These are phyloP conservation scores for Huiozyma sinensis DNA, from an alignment of 805 yeast species.

Conservation along the genomic window DNA sequence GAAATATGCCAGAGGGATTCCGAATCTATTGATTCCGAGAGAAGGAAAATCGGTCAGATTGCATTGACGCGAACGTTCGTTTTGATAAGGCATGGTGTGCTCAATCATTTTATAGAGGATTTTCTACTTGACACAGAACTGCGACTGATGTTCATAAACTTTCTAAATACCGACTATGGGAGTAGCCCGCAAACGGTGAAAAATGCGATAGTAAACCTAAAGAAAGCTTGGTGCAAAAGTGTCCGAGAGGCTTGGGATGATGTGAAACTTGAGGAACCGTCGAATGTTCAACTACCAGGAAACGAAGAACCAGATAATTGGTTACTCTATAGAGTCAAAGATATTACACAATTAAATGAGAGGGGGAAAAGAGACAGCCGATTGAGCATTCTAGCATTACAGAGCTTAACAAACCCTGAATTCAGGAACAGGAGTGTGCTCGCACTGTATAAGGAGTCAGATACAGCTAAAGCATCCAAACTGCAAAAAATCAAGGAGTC, in stretches of 20 bases:
- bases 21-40: background rate
- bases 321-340: slow-evolving; percentile 15
- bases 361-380: slow-evolving; percentile 15
- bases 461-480: background rate
- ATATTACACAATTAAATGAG: slow-evolving; percentile 12
- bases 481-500: slow-evolving; percentile 2
- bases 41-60: slow-evolving; percentile 41
- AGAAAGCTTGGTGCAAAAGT: slow-evolving; percentile 37
- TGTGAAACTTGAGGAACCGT: slow-evolving; percentile 12
- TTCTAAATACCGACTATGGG: slow-evolving; percentile 28
- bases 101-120: slow-evolving; percentile 81
- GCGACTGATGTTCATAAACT: slow-evolving; percentile 34
- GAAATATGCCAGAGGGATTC: slow-evolving; percentile 11
- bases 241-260: slow-evolving; percentile 22
- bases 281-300: slow-evolving; percentile 1
- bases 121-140: slow-evolving; percentile 46
- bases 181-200: slow-evolving; percentile 19
- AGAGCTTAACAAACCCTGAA: slow-evolving; percentile 23
- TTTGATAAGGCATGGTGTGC: slow-evolving; percentile 77
- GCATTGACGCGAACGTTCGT: slow-evolving; percentile 77
- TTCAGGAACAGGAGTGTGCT: slow-evolving; percentile 25
- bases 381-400: slow-evolving; percentile 23
- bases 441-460: slow-evolving; percentile 17
- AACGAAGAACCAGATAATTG: slow-evolving; percentile 12
- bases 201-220: slow-evolving; percentile 35